Conservation (phyloP, 495 filamentous ascomycete species). For the Glonium stellatum region DNA sequence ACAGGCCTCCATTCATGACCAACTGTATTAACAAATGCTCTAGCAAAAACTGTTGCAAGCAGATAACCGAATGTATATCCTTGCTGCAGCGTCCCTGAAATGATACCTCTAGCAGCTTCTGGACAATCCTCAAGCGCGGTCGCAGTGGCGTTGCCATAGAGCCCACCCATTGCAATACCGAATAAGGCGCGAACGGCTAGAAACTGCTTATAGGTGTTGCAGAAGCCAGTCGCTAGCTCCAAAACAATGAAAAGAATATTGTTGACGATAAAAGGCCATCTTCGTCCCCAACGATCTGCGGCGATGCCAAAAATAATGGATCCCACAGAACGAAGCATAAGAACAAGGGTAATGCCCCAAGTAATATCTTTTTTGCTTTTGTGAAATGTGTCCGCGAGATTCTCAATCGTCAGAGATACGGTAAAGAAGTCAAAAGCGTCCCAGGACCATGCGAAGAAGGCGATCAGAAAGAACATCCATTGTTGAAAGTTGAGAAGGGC, state of each 20-base stretch:
- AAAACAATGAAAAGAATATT: constrained; percentile 74
- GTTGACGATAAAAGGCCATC: constrained; percentile 84
- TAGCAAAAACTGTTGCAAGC: constrained; percentile 68
- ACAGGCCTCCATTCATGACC: constrained; percentile 43
- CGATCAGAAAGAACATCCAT: constrained; percentile 73
- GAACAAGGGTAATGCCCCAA: constrained; percentile 82
- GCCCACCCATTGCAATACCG: constrained; percentile 80
- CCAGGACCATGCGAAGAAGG: constrained; percentile 54
- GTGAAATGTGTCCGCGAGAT: constrained; percentile 61
- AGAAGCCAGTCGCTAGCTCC: constrained; percentile 76
- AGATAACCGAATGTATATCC: constrained; percentile 87
- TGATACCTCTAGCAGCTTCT: constrained; percentile 60
- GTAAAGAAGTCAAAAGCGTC: constrained; percentile 92
- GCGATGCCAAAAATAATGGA: constrained; percentile 71
- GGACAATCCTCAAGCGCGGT: constrained; percentile 84
- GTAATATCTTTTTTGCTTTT: constrained; percentile 69
- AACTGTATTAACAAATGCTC: constrained; percentile 35
- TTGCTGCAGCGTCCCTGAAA: constrained; percentile 79
- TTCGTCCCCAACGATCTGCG: constrained; percentile 74
- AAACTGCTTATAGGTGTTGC: constrained; percentile 68
- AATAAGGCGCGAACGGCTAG: constrained; percentile 80
- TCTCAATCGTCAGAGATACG: constrained; percentile 64
- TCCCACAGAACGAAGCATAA: constrained; percentile 73
- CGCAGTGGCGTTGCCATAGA: constrained; percentile 82
- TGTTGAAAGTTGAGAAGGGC: constrained; percentile 59